Evolutionary conservation across 164 flowering plant genomes (phyloP).

Genomic region (Aristolochia californica): DNA sequence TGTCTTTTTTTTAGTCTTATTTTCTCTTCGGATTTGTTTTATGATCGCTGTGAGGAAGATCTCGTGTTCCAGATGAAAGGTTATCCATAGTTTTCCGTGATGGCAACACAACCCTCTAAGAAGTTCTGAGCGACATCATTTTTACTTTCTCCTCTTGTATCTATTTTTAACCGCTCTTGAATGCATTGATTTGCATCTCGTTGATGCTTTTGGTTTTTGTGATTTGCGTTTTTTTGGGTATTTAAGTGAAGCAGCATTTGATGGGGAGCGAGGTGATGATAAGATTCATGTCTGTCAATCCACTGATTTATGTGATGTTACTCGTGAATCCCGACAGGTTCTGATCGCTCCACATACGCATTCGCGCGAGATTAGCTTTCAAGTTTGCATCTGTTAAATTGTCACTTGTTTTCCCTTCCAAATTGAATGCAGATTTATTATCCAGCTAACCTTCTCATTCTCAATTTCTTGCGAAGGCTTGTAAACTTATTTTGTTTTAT

Average conservation of each 20-base stretch:
- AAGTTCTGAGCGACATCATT: constrained; percentile 18
- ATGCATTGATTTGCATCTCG: too few species aligned
- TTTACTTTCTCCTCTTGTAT: background rate
- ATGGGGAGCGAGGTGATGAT: constrained; percentile 48
- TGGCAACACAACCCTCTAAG: constrained; percentile 25
- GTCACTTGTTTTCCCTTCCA: too few species aligned
- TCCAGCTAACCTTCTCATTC: too few species aligned
- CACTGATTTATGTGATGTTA: constrained; percentile 57
- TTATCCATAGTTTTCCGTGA: constrained; percentile 11
- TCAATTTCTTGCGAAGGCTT: too few species aligned
- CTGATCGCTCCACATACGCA: constrained; percentile 39
- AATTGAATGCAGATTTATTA: too few species aligned
- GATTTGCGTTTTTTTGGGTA: background rate
- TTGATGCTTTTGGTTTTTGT: background rate
- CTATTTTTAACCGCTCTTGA: too few species aligned
- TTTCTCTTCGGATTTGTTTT: background rate
- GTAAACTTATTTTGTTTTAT: too few species aligned
- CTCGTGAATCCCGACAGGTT: constrained; percentile 72
- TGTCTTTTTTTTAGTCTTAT: background rate
- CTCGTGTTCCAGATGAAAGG: constrained; percentile 13
- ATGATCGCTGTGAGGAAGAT: constrained; percentile 12
- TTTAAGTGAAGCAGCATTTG: background rate
- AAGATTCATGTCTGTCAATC: constrained; percentile 68
- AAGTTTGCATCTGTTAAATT: background rate
- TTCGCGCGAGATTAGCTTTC: background rate